These are phyloP conservation scores for Pichia sp. DNA, from an alignment of 1,139 yeast genomes.

Conservation along the genomic window DNA sequence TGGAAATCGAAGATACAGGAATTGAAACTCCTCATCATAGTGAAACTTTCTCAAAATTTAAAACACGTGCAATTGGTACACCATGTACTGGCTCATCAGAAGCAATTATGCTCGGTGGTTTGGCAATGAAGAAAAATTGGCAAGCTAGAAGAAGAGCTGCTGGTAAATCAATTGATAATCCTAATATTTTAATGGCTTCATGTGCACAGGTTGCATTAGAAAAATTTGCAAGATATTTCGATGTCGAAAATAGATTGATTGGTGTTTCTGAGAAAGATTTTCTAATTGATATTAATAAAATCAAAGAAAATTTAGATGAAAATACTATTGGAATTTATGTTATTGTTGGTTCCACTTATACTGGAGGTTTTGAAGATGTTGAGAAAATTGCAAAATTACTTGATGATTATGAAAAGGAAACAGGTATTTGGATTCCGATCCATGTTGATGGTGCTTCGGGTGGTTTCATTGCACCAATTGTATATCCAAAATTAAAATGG, in stretches of 20 bases:
- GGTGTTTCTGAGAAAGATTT: constrained; percentile 59
- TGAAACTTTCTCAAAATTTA: constrained; percentile 7
- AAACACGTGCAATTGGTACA: constrained; percentile 60
- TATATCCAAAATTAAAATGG: constrained; percentile 71
- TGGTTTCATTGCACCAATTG: constrained; percentile 79
- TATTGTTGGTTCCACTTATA: constrained; percentile 84
- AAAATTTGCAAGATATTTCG: constrained; percentile 89
- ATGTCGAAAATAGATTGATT: constrained; percentile 75
- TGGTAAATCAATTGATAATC: constrained; percentile 56
- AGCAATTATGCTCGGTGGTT: constrained; percentile 88
- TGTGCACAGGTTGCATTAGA: constrained; percentile 93
- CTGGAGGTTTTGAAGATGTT: constrained; percentile 87
- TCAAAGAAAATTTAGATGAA: constrained; percentile 68
- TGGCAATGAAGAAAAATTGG: constrained; percentile 89
- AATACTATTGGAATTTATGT: constrained; percentile 90
- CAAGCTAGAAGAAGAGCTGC: constrained; percentile 53
- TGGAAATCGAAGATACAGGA: constrained; percentile 20
- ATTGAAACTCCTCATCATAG: constrained; percentile 11
- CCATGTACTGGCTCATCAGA: constrained; percentile 94
- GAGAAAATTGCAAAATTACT: constrained; percentile 49
- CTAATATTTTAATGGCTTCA: constrained; percentile 90
- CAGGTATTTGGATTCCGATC: constrained; percentile 64
- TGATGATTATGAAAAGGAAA: constrained; percentile 62
- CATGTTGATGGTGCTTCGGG: constrained; percentile 96
- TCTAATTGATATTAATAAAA: constrained; percentile 51